Evolutionary conservation across 2,329 filamentous ascomycete species (phyloP).

Genomic region (Orbilia blumenaviensis): DNA sequence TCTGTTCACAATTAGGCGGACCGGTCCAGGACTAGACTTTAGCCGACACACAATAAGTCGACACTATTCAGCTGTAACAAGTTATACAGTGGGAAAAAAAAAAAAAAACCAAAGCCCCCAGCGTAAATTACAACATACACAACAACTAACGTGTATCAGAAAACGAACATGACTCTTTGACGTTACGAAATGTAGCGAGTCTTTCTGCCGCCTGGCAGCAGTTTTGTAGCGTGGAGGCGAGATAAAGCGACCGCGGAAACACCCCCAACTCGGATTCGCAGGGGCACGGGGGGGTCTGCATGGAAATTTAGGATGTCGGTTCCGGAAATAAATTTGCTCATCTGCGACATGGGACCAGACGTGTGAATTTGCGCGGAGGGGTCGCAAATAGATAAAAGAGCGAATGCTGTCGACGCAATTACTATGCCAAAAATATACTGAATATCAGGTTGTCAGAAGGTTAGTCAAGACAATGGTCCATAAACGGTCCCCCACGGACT

Average conservation of each 20-base stretch:
- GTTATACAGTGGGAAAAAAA: conserved; percentile 8
- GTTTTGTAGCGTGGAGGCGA: conserved; percentile 20
- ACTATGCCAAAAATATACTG: conserved; percentile 2
- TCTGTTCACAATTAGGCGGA: conserved; percentile 31
- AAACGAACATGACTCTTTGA: conserved; percentile 18
- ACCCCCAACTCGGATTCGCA: conserved; percentile 29
- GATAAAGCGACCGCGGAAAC: conserved; percentile 9
- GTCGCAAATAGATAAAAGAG: neutral
- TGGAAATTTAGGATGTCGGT: conserved; percentile 51
- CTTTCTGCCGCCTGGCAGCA: conserved; percentile 35
- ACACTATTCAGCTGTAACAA: conserved; percentile 14
- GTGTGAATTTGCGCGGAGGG: conserved; percentile 13
- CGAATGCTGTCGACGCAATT: conserved; percentile 16
- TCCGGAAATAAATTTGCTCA: conserved; percentile 53
- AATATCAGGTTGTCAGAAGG: neutral
- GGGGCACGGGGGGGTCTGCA: conserved; percentile 36
- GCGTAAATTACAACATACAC: conserved; percentile 48
- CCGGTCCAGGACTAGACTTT: conserved; percentile 22
- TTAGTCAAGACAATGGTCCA: conserved; percentile 20
- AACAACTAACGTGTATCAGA: conserved; percentile 49
- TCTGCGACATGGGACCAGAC: conserved; percentile 31
- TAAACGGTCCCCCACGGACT: conserved; percentile 27
- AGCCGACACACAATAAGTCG: conserved; percentile 39
- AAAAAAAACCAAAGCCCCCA: conserved; percentile 6
- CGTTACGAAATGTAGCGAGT: conserved; percentile 23